Conservation (phyloP, 2,329 filamentous ascomycete genomes). For the Aspergillus quadricinctus region DNA sequence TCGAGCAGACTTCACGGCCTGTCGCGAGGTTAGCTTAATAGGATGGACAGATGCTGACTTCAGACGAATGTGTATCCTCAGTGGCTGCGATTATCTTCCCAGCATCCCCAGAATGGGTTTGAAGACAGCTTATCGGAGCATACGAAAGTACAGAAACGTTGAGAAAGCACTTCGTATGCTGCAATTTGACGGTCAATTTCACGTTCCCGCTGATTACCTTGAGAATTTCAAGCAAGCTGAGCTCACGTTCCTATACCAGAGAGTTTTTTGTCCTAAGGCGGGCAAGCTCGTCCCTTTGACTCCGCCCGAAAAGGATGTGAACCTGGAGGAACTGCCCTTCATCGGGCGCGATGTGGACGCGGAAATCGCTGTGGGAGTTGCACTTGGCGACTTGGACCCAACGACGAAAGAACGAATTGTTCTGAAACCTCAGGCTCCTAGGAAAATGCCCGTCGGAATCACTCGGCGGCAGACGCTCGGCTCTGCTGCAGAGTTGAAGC, state of each 20-base stretch:
- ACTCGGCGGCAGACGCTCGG: slow-evolving; percentile 39
- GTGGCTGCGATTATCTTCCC: slow-evolving; percentile 91
- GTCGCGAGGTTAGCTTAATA: slow-evolving; percentile 79
- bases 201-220: slow-evolving; percentile 75
- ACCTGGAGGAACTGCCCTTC: slow-evolving; percentile 69
- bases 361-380: slow-evolving; percentile 67
- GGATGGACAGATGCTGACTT: slow-evolving; percentile 93
- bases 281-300: slow-evolving; percentile 72
- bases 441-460: slow-evolving; percentile 31
- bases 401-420: slow-evolving; percentile 70
- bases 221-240: slow-evolving; percentile 81
- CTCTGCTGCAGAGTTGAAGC: slow-evolving; percentile 52
- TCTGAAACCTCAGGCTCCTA: slow-evolving; percentile 30
- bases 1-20: slow-evolving; percentile 80
- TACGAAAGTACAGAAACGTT: slow-evolving; percentile 83
- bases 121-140: slow-evolving; percentile 86
- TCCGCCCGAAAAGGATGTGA: slow-evolving; percentile 58
- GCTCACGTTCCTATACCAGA: slow-evolving; percentile 87
- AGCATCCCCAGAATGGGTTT: slow-evolving; percentile 81
- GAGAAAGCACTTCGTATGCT: slow-evolving; percentile 78
- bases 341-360: slow-evolving; percentile 71
- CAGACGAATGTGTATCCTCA: slow-evolving; percentile 90
- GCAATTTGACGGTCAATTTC: slow-evolving; percentile 82
- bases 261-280: slow-evolving; percentile 79
- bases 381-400: slow-evolving; percentile 78